Evolutionary conservation across 1,284 basidiomycete species (phyloP).

Genomic region (Moesziomyces antarcticus): DNA sequence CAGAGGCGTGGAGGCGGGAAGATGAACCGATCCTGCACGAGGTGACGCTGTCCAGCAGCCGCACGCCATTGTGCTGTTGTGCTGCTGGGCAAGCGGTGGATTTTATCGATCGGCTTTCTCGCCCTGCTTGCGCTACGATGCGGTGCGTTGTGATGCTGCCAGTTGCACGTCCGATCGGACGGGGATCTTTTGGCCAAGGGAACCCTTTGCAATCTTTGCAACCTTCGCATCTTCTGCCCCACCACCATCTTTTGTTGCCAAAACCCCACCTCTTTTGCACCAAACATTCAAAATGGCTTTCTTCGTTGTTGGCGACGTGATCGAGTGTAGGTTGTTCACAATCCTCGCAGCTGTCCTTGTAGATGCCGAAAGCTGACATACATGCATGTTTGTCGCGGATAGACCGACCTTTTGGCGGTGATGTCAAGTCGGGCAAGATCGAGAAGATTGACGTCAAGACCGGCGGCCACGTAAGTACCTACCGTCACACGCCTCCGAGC

Average conservation of each 20-base stretch:
- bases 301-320: slow-evolving; percentile 57
- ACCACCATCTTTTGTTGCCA: background rate
- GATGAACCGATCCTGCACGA: background rate
- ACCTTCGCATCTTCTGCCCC: slow-evolving; percentile 1
- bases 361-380: background rate
- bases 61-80: background rate
- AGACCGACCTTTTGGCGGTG: slow-evolving; percentile 63
- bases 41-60: background rate
- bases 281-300: slow-evolving; percentile 44
- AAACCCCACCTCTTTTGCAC: background rate
- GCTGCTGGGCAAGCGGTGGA: background rate
- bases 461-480: slow-evolving; percentile 58
- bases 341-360: background rate
- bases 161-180: background rate
- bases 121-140: background rate
- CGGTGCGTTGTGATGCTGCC: background rate
- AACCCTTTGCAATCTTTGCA: slow-evolving; percentile 2
- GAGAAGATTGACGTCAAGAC: slow-evolving; percentile 63
- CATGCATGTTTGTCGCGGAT: background rate
- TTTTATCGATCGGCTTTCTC: slow-evolving; percentile 37
- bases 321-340: slow-evolving; percentile 48
- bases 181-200: slow-evolving; percentile 10
- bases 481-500: too few species aligned
- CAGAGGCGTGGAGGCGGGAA: too few species aligned
- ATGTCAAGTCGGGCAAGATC: slow-evolving; percentile 61